Base-by-base conservation (phyloP, 768 basidiomycete species). In the Amanita muscaria region DNA sequence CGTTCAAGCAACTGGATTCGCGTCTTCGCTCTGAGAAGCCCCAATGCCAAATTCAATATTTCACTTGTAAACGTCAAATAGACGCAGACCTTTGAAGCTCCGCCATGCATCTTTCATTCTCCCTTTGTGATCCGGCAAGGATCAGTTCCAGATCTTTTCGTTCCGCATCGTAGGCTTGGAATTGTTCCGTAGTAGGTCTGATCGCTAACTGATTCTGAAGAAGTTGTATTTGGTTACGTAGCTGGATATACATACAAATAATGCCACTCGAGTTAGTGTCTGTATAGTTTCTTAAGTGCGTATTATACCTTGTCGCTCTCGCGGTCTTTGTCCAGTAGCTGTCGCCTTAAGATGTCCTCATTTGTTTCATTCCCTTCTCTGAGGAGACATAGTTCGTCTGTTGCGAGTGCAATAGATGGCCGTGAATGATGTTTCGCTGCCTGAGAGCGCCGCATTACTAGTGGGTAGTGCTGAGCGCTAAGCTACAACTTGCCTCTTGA, bases 71-170 rank as follows among this genome's bases (percentile, higher is more conserved):
- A 31, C n/a, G 36, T 25, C 23, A 30, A 9, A 41, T 11, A 36
- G 12, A 39, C 22, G 32, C 37, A 11, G 38, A 15, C 83, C 80
- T 70, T 45, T 89, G 87, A 2, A 88, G 67, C 47, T 88, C 85
- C 0, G 76, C 69, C 88, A 90, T 89, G 50, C 80, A 83, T 39
- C 82, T 70, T 53, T 89, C 87, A 54, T 91, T 91, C 65, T 91
- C 88, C 40, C 86, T 67, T 51, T 88, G 86, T 0, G 88, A 89
- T 0, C 87, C 88, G 48, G 84, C 76, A 0, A 88, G 62, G 3
- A 90, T 66, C 14, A 90, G 66, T 30, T 88, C 88, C 1, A 88
- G 65, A 46, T 84, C 82, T 53, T 77, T 77, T 53, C 80, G 79
- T 51, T 89, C 88, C 54, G 77, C 80, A 59, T 83, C 70, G 24